Evolutionary conservation across 1,284 basidiomycete genomes (phyloP).

Genomic region (Cutaneotrichosporon spelunceum): DNA sequence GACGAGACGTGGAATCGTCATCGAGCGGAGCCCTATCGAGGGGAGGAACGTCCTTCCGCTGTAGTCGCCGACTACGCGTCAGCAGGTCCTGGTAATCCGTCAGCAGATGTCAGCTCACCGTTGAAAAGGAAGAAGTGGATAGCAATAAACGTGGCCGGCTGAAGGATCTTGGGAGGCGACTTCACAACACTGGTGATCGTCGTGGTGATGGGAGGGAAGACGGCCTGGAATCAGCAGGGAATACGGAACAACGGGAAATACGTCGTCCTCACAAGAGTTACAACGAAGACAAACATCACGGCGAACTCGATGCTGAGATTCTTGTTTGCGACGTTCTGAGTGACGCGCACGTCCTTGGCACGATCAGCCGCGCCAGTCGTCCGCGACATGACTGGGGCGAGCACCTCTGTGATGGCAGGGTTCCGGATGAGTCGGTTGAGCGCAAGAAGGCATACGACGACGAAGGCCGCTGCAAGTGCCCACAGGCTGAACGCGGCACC

Average conservation of each 20-base stretch:
- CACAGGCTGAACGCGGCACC: constrained; percentile 45
- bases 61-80: constrained; percentile 68
- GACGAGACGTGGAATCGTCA: constrained; percentile 11
- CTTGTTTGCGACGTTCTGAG: constrained; percentile 52
- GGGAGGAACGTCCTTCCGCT: constrained; percentile 67
- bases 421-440: constrained; percentile 32
- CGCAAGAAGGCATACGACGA: constrained; percentile 31
- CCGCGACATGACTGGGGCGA: constrained; percentile 23
- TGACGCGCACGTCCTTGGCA: constrained; percentile 22
- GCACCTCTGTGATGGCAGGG: constrained; percentile 26
- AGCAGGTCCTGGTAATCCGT: constrained; percentile 26
- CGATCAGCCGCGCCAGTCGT: constrained; percentile 8
- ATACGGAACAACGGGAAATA: background rate
- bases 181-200: constrained; percentile 66
- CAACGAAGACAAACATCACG: constrained; percentile 68
- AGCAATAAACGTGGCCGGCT: constrained; percentile 49
- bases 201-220: constrained; percentile 79
- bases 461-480: constrained; percentile 15
- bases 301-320: constrained; percentile 70
- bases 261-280: constrained; percentile 66
- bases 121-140: constrained; percentile 53
- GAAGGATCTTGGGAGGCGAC: constrained; percentile 37
- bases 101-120: constrained; percentile 48
- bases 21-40: constrained; percentile 56
- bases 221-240: constrained; percentile 57